phyloP scores from a whole-genome alignment of 257 asterid genomes.

The Salvia miltiorrhiza region DNA sequence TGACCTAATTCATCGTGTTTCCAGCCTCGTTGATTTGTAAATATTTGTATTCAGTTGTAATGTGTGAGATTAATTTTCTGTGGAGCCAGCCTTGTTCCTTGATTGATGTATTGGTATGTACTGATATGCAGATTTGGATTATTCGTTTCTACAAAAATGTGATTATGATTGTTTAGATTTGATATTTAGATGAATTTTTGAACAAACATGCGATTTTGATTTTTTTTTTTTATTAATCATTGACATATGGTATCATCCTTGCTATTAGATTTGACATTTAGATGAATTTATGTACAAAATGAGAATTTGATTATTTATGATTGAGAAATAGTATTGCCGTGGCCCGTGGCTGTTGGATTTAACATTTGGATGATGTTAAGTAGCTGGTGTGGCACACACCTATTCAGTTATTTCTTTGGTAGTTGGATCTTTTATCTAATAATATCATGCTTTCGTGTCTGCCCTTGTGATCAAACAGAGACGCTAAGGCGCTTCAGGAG shows the following conservation, averaged over 20 bases:
- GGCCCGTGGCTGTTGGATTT: not conserved
- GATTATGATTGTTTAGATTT: too few relatives aligned
- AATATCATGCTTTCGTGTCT: not conserved
- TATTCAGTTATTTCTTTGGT: not conserved
- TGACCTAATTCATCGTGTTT: not conserved
- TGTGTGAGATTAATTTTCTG: not conserved
- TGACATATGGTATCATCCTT: not conserved
- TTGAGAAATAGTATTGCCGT: not conserved
- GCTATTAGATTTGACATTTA: not conserved
- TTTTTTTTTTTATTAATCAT: not conserved
- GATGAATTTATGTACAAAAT: not conserved
- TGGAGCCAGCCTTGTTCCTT: not conserved
- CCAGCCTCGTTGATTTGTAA: not conserved
- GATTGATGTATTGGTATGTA: not conserved
- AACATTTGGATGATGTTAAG: not conserved
- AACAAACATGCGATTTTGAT: too few relatives aligned
- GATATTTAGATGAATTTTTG: too few relatives aligned
- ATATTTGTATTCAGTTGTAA: not conserved
- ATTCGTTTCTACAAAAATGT: too few relatives aligned
- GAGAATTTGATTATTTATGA: not conserved
- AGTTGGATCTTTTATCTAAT: not conserved
- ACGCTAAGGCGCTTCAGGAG: constrained; percentile 90
- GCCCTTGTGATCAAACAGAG: constrained; percentile 35
- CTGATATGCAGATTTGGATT: too few relatives aligned
- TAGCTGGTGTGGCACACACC: not conserved